phyloP scores from a whole-genome alignment of 2,329 filamentous ascomycete genomes.

The Cladophialophora immunda region DNA sequence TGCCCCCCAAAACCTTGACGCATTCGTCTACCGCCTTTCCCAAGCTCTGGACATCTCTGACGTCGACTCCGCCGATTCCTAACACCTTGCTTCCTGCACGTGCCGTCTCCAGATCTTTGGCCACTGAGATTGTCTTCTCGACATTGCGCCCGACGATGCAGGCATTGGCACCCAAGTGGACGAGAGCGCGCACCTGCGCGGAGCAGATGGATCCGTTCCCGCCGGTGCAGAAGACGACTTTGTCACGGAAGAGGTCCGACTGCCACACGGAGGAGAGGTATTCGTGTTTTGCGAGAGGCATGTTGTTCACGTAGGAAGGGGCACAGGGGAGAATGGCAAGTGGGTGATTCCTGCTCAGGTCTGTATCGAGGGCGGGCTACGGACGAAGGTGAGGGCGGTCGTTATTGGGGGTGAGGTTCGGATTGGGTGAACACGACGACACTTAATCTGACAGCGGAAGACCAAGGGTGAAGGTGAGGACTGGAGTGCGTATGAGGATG shows the following conservation, averaged over 20 bases:
- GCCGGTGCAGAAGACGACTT: constrained; percentile 94
- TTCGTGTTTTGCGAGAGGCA: constrained; percentile 75
- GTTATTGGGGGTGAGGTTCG: neutral
- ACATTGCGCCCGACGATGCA: constrained; percentile 92
- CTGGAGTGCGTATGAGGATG: neutral
- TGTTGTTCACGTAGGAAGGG: constrained; percentile 48
- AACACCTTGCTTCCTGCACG: constrained; percentile 83
- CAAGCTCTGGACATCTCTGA: constrained; percentile 75
- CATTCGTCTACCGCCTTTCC: constrained; percentile 80
- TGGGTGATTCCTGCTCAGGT: neutral
- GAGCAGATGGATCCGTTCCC: constrained; percentile 94
- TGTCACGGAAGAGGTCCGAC: constrained; percentile 86
- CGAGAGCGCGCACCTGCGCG: constrained; percentile 89
- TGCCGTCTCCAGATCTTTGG: constrained; percentile 81
- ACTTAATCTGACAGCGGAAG: neutral
- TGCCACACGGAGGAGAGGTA: constrained; percentile 86
- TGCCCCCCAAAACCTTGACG: constrained; percentile 80
- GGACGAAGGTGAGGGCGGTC: neutral
- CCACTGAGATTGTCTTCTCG: constrained; percentile 83
- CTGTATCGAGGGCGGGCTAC: no score
- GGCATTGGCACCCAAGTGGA: constrained; percentile 89
- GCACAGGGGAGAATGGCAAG: neutral
- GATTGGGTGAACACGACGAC: neutral
- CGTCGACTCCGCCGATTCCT: constrained; percentile 78
- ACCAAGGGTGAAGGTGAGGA: neutral